Base-by-base conservation (phyloP, 164 flowering plant genomes). In the Paratinospora sagittata region DNA sequence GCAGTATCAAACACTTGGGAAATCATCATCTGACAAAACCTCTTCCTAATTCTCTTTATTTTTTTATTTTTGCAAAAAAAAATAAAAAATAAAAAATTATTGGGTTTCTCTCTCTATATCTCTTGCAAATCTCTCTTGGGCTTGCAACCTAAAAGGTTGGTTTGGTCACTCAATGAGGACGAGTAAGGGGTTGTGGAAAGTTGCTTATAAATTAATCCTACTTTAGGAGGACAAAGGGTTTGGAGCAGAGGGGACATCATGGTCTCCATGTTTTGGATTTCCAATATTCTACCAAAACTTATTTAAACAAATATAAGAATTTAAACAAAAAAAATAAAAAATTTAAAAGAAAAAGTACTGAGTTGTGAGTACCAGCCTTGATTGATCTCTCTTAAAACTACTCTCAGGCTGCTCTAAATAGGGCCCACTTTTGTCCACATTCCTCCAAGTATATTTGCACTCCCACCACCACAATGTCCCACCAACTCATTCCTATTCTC, bases 221-320 rank as follows among this genome's bases (percentile, higher is more conserved):
- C 81, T 71, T 77, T 78, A 57, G 45, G 80, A 73, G 72, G 79
- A 77, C 75, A 80, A 45, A 74, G 82, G 64, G 83, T 83, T 79
- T 81, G 84, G 81, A 75, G 76, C 66, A 79, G 78, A 81, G 88
- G 89, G 85, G 72, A 82, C 89, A 87, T 85, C 79, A 83, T 87
- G 88, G 84, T 87, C 84, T 82, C 63, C 86, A 84, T 86, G 88
- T 80, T 86, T 82, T 73, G n/a, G n/a, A n/a, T n/a, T n/a, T n/a
- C n/a, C n/a, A n/a, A n/a, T n/a, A n/a, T n/a, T n/a, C n/a, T n/a
- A n/a, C n/a, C 17, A 52, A 52, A 52, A 52, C 58, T 52, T 17
- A 6, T 52, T 4, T 52, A n/a, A n/a, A n/a, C n/a, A n/a, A n/a
- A n/a, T n/a, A n/a, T n/a, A n/a, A n/a, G n/a, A n/a, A 16, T 19